These are phyloP conservation scores for Acorus calamus DNA, from an alignment of 106 monocot genomes.

Conservation along the genomic window DNA sequence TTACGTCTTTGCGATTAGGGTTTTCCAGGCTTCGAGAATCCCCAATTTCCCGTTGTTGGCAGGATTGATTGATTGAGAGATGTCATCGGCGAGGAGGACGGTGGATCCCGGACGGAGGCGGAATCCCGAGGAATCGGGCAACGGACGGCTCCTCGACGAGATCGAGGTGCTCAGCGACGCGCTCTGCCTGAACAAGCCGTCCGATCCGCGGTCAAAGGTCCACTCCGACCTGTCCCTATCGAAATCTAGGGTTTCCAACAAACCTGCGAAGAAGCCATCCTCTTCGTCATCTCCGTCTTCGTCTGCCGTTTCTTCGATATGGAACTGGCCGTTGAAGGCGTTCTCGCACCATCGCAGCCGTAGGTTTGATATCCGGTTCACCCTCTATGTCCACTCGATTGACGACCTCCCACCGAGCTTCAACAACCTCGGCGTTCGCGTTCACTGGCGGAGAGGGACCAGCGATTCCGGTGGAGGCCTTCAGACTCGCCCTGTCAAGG, in stretches of 20 bases:
- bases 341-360: slow-evolving; percentile 63
- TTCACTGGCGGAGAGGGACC: slow-evolving; percentile 51
- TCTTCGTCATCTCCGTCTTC: background rate
- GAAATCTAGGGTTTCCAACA: slow-evolving; percentile 4
- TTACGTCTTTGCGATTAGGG: too few species aligned
- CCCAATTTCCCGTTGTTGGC: too few species aligned
- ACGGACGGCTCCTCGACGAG: slow-evolving; percentile 54
- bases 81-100: too few species aligned
- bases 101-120: too few species aligned
- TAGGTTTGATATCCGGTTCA: slow-evolving; percentile 71
- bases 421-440: slow-evolving; percentile 24
- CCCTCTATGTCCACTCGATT: slow-evolving; percentile 68
- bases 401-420: slow-evolving; percentile 40
- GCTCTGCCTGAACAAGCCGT: slow-evolving; percentile 37
- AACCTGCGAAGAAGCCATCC: slow-evolving; percentile 9
- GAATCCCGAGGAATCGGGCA: slow-evolving; percentile 4
- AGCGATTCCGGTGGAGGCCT: slow-evolving; percentile 15
- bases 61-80: too few species aligned
- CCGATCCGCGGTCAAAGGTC: slow-evolving; percentile 22
- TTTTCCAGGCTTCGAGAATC: too few species aligned
- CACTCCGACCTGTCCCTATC: slow-evolving; percentile 3
- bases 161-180: slow-evolving; percentile 66
- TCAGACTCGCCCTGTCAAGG: slow-evolving; percentile 35
- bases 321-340: slow-evolving; percentile 54
- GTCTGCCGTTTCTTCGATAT: slow-evolving; percentile 18